phyloP scores from a whole-genome alignment of 2,329 filamentous ascomycete genomes.

The Colletotrichum theobromicola region DNA sequence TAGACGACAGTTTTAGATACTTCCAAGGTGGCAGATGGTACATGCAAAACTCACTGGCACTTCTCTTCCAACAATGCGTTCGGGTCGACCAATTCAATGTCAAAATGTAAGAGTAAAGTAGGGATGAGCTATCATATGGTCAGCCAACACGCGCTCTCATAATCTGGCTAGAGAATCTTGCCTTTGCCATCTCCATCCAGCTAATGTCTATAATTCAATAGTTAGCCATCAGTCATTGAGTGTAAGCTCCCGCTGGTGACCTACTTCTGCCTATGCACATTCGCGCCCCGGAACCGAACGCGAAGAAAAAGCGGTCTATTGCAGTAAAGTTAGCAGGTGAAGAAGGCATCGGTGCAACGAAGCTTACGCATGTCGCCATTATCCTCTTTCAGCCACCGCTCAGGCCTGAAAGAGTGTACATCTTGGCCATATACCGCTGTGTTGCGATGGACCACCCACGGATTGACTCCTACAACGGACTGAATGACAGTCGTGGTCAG shows the following conservation, averaged over 20 bases:
- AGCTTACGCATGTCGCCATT: constrained; percentile 4
- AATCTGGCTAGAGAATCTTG: background rate
- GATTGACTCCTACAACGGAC: constrained; percentile 27
- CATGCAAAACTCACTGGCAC: background rate
- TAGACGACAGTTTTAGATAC: background rate
- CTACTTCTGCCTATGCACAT: background rate
- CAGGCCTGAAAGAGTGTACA: constrained; percentile 3
- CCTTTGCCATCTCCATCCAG: constrained; percentile 18
- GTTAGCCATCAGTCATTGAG: background rate
- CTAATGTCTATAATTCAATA: background rate
- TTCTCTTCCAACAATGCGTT: background rate
- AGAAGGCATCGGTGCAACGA: background rate
- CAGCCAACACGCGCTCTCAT: accelerated
- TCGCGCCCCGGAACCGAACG: background rate
- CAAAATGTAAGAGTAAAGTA: background rate
- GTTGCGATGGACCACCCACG: constrained; percentile 29
- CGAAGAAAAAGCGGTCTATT: constrained; percentile 5
- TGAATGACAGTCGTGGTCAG: background rate
- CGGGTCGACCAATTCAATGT: background rate
- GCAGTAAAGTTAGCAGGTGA: background rate
- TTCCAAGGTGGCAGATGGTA: background rate
- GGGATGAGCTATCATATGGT: background rate
- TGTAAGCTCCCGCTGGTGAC: background rate
- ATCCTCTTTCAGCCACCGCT: constrained; percentile 7
- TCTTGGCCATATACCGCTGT: background rate